phyloP scores from a whole-genome alignment of 2,329 filamentous ascomycete species.

The Fusarium burgessii region DNA sequence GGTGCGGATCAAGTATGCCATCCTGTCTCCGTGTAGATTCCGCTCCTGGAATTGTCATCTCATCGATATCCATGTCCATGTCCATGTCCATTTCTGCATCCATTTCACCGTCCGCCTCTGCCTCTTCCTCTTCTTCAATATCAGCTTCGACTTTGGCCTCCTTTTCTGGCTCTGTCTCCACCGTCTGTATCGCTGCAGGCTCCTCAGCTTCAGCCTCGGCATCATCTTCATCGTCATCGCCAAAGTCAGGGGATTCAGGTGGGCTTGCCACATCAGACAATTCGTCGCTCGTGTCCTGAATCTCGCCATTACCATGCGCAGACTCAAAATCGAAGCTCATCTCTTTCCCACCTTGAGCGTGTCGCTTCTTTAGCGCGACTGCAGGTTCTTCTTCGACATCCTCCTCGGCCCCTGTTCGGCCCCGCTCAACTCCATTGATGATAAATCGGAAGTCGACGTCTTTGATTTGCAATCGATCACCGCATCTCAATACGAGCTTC shows the following conservation, averaged over 20 bases:
- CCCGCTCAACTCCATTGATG: conserved; percentile 72
- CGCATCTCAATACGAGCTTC: conserved; percentile 70
- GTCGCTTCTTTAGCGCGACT: conserved; percentile 58
- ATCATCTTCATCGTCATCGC: conserved; percentile 52
- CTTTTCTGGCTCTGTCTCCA: conserved; percentile 45
- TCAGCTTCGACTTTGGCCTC: conserved; percentile 47
- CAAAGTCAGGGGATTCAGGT: conserved; percentile 56
- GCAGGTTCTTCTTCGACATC: conserved; percentile 61
- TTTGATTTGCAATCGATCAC: conserved; percentile 77
- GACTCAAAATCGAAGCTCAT: conserved; percentile 82
- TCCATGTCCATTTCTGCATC: conserved; percentile 35
- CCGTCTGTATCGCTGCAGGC: conserved; percentile 37
- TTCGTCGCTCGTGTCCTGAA: conserved; percentile 67
- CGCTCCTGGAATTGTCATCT: conserved; percentile 41
- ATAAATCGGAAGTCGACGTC: conserved; percentile 76
- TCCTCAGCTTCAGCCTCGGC: conserved; percentile 43
- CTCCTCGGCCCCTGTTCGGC: conserved; percentile 69
- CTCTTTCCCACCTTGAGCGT: conserved; percentile 70
- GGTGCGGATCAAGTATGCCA: conserved; percentile 49
- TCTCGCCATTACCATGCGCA: conserved; percentile 67
- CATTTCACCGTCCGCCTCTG: conserved; percentile 8
- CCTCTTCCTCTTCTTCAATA: conserved; percentile 28
- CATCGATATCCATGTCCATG: conserved; percentile 40
- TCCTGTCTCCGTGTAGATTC: conserved; percentile 48
- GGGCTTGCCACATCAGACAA: conserved; percentile 59